Base-by-base conservation (phyloP, 2,329 filamentous ascomycete species). In the Colletotrichum orbiculare region DNA sequence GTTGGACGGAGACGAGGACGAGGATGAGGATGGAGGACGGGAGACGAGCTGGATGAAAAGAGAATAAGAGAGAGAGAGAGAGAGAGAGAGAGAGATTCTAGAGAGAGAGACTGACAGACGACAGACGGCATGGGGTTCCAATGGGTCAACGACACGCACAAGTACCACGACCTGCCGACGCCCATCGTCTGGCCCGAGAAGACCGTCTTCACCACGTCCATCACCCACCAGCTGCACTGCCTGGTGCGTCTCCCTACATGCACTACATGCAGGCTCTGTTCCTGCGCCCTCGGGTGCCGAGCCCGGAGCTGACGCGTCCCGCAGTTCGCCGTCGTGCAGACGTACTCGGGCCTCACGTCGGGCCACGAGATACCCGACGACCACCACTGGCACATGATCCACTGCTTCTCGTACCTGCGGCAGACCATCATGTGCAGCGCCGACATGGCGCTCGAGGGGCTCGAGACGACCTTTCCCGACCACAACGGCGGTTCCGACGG, bases 391-490 rank as follows among this genome's bases (percentile, higher is more conserved):
- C 81, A 83, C 71, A 80, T 83, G 75, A 78, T 79, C 57, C 81
- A 83, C 73, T 83, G 81, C 74, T 81, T 82, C 71, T 78, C 80
- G 69, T 83, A 83, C 70, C 77, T 83, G 72, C 74, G 81, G 10
- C 78, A 83, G 70, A 78, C 78, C 43, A 78, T 83, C 64, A 77
- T 82, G 75, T 83, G 81, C 71, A 77, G 73, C 35, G 77, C 79
- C 55, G 81, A 83, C 66, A 81, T 79, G 64, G 79, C 80, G 2
- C 71, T 82, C 49, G 81, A 83, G 72, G 80, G 80, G 41, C 75
- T 77, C 12, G 79, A 81, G 70, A 82, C 80, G 2, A 82, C 80
- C 1, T 82, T 82, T 63, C 80, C 80, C 2, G 79, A 81, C 62
- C 75, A 82, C 68, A 82, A 81, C 53, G 78, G 77, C 10, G 80